Evolutionary conservation across 1,284 basidiomycete species (phyloP).

Genomic region (Thelephora terrestris): DNA sequence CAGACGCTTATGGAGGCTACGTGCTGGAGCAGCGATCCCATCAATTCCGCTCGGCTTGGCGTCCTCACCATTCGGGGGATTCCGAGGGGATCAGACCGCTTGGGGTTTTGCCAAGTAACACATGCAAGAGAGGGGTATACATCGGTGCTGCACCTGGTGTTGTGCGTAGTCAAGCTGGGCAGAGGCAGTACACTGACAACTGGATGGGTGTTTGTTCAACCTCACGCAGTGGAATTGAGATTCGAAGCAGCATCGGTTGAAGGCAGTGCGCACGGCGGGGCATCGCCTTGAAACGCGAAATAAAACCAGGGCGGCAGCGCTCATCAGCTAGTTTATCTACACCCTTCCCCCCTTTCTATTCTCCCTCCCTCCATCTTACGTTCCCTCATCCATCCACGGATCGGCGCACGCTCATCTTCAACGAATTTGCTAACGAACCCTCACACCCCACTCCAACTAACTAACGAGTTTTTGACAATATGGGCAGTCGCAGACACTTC

Average conservation of each 20-base stretch:
- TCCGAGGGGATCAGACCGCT: too few relatives aligned
- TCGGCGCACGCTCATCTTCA: too few relatives aligned
- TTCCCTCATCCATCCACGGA: too few relatives aligned
- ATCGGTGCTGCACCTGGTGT: too few relatives aligned
- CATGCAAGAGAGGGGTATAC: too few relatives aligned
- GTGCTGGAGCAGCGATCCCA: too few relatives aligned
- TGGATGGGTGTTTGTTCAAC: background rate
- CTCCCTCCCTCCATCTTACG: background rate
- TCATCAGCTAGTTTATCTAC: background rate
- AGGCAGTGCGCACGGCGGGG: background rate
- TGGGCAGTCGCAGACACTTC: slow-evolving; percentile 23
- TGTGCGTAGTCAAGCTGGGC: background rate
- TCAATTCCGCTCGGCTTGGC: too few relatives aligned
- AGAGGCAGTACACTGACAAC: background rate
- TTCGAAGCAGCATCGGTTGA: background rate
- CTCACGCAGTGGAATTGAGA: background rate
- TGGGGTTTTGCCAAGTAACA: too few relatives aligned
- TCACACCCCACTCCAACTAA: background rate
- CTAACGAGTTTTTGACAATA: background rate
- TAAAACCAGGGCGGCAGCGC: slow-evolving; percentile 1
- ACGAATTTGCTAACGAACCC: too few relatives aligned
- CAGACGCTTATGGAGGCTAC: too few relatives aligned
- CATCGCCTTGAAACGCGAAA: slow-evolving; percentile 1
- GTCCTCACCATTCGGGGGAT: too few relatives aligned
- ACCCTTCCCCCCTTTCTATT: background rate